These are phyloP conservation scores for Fagus sylvatica DNA, from an alignment of 306 rosid genomes.

Conservation along the genomic window DNA sequence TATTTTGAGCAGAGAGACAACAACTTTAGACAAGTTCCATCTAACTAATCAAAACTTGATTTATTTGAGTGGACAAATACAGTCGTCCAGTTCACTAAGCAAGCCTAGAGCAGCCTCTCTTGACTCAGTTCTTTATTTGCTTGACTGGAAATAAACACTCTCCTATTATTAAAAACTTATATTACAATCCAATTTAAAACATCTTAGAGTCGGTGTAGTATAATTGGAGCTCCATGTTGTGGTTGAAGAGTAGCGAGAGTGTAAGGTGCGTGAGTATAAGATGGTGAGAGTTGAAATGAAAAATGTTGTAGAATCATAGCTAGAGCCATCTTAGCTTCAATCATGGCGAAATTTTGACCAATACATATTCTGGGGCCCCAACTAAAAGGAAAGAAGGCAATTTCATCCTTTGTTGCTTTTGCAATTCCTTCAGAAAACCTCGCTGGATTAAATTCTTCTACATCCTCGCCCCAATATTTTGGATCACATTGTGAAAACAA, in stretches of 20 bases:
- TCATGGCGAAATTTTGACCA: slow-evolving; percentile 48
- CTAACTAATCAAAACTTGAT: too few species aligned
- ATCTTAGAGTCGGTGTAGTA: slow-evolving; percentile 23
- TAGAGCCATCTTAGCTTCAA: slow-evolving; percentile 49
- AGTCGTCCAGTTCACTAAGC: too few species aligned
- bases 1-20: too few species aligned
- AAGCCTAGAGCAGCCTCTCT: too few species aligned
- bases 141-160: too few species aligned
- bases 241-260: slow-evolving; percentile 29
- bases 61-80: too few species aligned
- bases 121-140: too few species aligned
- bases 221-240: slow-evolving; percentile 48
- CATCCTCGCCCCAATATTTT: slow-evolving; percentile 39
- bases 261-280: slow-evolving; percentile 49
- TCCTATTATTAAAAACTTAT: too few species aligned
- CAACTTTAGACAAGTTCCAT: too few species aligned
- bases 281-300: slow-evolving; percentile 47
- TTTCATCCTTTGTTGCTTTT: slow-evolving; percentile 34
- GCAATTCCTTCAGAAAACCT: slow-evolving; percentile 45
- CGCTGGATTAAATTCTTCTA: slow-evolving; percentile 43
- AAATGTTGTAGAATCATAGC: slow-evolving; percentile 50
- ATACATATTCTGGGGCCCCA: slow-evolving; percentile 53
- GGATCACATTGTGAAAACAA: slow-evolving; percentile 38
- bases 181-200: too few species aligned
- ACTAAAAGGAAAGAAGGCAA: slow-evolving; percentile 47